phyloP scores from a whole-genome alignment of 2,329 filamentous ascomycete genomes.

The Ophiocordyceps camponoti-saundersi region DNA sequence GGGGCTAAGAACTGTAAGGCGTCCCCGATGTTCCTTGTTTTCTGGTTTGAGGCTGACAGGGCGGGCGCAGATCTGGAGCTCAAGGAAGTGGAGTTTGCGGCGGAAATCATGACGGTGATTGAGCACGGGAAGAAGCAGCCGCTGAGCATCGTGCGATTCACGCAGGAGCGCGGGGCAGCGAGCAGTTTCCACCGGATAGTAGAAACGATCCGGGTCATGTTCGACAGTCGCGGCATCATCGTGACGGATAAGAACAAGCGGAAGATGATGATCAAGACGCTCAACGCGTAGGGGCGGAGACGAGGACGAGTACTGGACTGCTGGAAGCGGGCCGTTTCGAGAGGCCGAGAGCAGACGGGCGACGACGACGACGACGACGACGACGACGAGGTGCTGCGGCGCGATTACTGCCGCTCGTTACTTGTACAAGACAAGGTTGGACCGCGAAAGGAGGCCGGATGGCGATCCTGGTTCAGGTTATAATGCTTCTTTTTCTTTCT shows the following conservation, averaged over 20 bases:
- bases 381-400: no score
- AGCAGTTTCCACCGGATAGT: constrained; percentile 77
- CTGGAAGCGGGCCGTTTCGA: neutral
- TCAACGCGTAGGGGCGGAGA: constrained; percentile 10
- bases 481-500: neutral
- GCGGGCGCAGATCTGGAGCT: constrained; percentile 50
- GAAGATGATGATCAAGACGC: constrained; percentile 58
- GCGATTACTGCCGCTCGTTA: neutral
- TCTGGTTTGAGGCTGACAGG: constrained; percentile 6
- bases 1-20: constrained; percentile 60
- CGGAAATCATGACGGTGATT: constrained; percentile 76
- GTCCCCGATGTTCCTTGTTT: neutral
- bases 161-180: constrained; percentile 79
- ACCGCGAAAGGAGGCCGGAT: neutral
- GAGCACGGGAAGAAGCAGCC: constrained; percentile 65
- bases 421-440: neutral
- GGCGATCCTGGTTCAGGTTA: neutral
- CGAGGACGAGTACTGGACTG: neutral
- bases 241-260: constrained; percentile 49
- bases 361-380: neutral
- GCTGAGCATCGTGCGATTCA: constrained; percentile 69
- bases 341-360: neutral
- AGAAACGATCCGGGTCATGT: constrained; percentile 54
- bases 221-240: constrained; percentile 47
- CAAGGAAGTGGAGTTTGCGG: constrained; percentile 75